These are phyloP conservation scores for Neostapfia colusana DNA, from an alignment of 176 grass and related monocot genomes.

Conservation along the genomic window DNA sequence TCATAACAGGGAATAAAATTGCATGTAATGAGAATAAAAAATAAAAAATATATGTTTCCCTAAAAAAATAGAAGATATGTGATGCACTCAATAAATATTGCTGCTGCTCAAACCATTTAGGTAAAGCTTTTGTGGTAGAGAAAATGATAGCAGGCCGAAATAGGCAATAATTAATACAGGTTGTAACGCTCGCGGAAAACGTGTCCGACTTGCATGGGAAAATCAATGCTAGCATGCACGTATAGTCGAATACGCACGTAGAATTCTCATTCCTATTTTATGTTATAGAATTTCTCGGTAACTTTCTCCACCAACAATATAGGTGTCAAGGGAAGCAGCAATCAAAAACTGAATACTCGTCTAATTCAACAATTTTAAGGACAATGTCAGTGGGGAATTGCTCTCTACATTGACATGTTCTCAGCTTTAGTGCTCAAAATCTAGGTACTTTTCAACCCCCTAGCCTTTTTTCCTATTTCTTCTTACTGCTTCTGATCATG, in stretches of 20 bases:
- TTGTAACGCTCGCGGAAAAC: neutral
- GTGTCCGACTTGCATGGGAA: constrained; percentile 10
- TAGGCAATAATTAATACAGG: constrained; percentile 38
- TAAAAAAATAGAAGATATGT: neutral
- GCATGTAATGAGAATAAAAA: constrained; percentile 39
- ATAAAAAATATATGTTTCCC: neutral
- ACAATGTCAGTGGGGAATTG: constrained; percentile 10
- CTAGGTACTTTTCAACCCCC: neutral
- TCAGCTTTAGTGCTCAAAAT: constrained; percentile 11
- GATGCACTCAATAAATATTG: constrained; percentile 22
- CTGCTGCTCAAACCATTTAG: constrained; percentile 11
- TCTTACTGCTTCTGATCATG: constrained; percentile 10
- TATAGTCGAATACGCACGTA: neutral
- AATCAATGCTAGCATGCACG: constrained; percentile 42
- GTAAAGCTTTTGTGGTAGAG: neutral
- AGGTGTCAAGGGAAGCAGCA: constrained; percentile 25
- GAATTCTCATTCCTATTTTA: constrained; percentile 1
- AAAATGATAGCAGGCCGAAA: constrained; percentile 13
- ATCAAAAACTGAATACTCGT: constrained; percentile 18
- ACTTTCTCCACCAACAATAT: constrained; percentile 18
- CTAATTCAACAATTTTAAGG: constrained; percentile 14
- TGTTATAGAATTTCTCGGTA: constrained; percentile 18
- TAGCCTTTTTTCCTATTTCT: too few relatives aligned
- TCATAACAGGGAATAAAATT: constrained; percentile 35
- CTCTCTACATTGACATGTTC: constrained; percentile 13